These are phyloP conservation scores for Mimosa pudica DNA, from an alignment of 306 rosid species.

Conservation along the genomic window DNA sequence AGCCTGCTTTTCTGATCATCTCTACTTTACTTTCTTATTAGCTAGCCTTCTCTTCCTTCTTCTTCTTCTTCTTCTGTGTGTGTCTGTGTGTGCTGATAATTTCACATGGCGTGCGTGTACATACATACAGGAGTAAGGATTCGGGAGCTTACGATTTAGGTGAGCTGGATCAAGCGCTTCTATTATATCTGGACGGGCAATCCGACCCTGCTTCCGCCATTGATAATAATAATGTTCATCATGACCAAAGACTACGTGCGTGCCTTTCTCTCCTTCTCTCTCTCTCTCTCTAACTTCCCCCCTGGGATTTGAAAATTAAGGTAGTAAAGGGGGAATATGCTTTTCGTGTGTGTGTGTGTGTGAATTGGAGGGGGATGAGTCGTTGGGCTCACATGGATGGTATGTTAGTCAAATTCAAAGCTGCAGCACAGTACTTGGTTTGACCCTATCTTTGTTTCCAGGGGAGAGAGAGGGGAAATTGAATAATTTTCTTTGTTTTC, in stretches of 20 bases:
- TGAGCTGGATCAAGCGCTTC: conserved; percentile 91
- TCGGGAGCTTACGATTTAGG: conserved; percentile 85
- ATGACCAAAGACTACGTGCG: conserved; percentile 71
- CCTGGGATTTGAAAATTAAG: conserved; percentile 25
- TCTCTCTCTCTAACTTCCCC: not conserved
- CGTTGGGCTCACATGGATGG: conserved; percentile 57
- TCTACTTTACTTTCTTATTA: not conserved
- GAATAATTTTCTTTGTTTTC: not conserved
- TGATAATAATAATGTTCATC: conserved; percentile 36
- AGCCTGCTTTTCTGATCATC: conserved; percentile 1
- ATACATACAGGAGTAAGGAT: conserved; percentile 60
- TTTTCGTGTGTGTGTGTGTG: not conserved
- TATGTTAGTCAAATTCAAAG: conserved; percentile 51
- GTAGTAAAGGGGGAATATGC: not conserved
- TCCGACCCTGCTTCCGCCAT: conserved; percentile 52
- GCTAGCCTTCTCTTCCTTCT: not conserved
- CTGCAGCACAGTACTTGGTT: conserved; percentile 63
- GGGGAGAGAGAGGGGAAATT: not conserved
- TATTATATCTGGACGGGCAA: conserved; percentile 89
- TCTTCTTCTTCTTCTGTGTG: not conserved
- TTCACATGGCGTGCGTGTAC: too few species aligned
- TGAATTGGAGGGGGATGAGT: conserved; percentile 14
- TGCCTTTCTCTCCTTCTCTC: not conserved
- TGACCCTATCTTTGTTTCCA: conserved; percentile 62
- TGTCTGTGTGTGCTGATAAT: not conserved